phyloP scores from a whole-genome alignment of 2,329 filamentous ascomycete genomes.

The Aspergillus fumigatus region DNA sequence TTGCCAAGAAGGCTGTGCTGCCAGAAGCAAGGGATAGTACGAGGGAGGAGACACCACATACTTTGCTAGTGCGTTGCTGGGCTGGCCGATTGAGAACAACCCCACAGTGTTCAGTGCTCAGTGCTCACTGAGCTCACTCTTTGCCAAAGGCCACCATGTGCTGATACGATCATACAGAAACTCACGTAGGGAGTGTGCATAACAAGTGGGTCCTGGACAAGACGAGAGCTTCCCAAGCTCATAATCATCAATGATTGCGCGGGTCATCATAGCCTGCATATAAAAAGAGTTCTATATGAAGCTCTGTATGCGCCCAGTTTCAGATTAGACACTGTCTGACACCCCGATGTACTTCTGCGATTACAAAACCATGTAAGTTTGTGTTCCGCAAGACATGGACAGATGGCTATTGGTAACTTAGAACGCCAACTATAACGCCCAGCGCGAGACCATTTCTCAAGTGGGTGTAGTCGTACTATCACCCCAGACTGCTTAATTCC shows the following conservation, averaged over 20 bases:
- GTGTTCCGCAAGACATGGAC: neutral
- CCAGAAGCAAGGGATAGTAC: conserved; percentile 10
- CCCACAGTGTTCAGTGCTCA: too few species aligned
- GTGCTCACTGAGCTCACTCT: neutral
- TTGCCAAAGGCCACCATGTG: neutral
- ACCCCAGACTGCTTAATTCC: neutral
- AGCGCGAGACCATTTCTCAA: neutral
- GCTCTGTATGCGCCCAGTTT: neutral
- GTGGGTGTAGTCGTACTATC: neutral
- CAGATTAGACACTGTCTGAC: neutral
- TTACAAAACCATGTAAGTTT: neutral
- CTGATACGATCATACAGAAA: neutral
- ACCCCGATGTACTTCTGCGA: neutral
- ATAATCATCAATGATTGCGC: neutral
- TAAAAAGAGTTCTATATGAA: neutral
- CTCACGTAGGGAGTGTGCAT: neutral
- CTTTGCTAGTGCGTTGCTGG: neutral
- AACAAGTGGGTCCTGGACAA: neutral
- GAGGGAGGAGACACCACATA: neutral
- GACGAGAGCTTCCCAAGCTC: neutral
- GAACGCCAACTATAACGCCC: neutral
- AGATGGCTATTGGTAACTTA: neutral
- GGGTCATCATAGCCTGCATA: neutral
- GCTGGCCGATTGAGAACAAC: neutral
- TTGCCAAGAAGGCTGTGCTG: conserved; percentile 17